Conservation (phyloP, 495 filamentous ascomycete species). For the Xylaria intraflava region DNA sequence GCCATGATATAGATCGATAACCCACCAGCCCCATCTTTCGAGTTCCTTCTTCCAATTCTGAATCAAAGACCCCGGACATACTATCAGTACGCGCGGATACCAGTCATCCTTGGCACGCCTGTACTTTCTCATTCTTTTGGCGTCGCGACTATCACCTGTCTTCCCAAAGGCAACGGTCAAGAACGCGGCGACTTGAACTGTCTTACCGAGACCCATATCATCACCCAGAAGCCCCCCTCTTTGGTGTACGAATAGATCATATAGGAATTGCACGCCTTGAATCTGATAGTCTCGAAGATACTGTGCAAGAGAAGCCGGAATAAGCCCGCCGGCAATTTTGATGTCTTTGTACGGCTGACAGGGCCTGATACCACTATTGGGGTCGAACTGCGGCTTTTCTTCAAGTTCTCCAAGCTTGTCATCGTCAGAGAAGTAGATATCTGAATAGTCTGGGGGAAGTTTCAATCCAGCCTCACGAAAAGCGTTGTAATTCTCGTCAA, state of each 20-base stretch:
- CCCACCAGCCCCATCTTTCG: constrained; percentile 92
- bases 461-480: constrained; percentile 63
- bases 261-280: constrained; percentile 76
- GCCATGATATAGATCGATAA: constrained; percentile 77
- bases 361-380: constrained; percentile 47
- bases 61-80: constrained; percentile 85
- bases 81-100: constrained; percentile 83
- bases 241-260: constrained; percentile 86
- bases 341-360: constrained; percentile 68
- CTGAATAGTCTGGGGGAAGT: constrained; percentile 72
- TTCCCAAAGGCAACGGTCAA: constrained; percentile 91
- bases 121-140: constrained; percentile 88
- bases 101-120: constrained; percentile 54
- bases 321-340: constrained; percentile 68
- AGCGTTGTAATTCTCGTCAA: constrained; percentile 50
- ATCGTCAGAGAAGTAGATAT: constrained; percentile 83
- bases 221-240: constrained; percentile 86
- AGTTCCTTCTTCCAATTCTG: constrained; percentile 87
- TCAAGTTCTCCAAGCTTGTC: constrained; percentile 56
- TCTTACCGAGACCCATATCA: constrained; percentile 97
- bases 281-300: constrained; percentile 92
- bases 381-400: constrained; percentile 64
- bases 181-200: constrained; percentile 93
- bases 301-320: constrained; percentile 87
- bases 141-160: constrained; percentile 82